phyloP scores from a whole-genome alignment of 2,329 filamentous ascomycete genomes.

The Periconia digitata region DNA sequence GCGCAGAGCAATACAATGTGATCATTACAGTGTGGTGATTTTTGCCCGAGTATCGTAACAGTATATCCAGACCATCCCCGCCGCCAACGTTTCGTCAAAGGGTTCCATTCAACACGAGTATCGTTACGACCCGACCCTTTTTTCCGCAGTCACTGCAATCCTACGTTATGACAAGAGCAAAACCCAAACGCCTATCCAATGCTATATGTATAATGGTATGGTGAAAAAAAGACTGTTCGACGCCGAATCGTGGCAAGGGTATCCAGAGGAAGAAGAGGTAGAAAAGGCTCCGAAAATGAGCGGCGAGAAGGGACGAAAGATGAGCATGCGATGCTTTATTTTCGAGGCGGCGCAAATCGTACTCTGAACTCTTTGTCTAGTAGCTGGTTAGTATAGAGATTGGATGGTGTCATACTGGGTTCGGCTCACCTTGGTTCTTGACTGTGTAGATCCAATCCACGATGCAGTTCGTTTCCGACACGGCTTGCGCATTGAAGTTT shows the following conservation, averaged over 20 bases:
- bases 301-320: slow-evolving; percentile 12
- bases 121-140: neutral
- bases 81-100: neutral
- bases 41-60: neutral
- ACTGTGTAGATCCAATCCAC: slow-evolving; percentile 77
- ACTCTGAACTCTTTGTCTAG: slow-evolving; percentile 52
- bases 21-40: neutral
- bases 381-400: slow-evolving; percentile 6
- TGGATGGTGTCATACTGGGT: neutral
- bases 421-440: slow-evolving; percentile 55
- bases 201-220: slow-evolving; percentile 29
- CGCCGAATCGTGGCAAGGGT: slow-evolving; percentile 29
- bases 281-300: neutral
- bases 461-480: slow-evolving; percentile 74
- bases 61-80: neutral
- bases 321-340: slow-evolving; percentile 22
- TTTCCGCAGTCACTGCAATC: neutral
- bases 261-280: slow-evolving; percentile 38
- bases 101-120: neutral
- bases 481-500: slow-evolving; percentile 78
- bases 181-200: slow-evolving; percentile 36
- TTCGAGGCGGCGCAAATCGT: slow-evolving; percentile 45
- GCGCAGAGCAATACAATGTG: neutral
- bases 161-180: slow-evolving; percentile 1
- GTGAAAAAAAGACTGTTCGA: slow-evolving; percentile 22